Evolutionary conservation across 495 filamentous ascomycete species (phyloP).

Genomic region (Cryomyces minteri): DNA sequence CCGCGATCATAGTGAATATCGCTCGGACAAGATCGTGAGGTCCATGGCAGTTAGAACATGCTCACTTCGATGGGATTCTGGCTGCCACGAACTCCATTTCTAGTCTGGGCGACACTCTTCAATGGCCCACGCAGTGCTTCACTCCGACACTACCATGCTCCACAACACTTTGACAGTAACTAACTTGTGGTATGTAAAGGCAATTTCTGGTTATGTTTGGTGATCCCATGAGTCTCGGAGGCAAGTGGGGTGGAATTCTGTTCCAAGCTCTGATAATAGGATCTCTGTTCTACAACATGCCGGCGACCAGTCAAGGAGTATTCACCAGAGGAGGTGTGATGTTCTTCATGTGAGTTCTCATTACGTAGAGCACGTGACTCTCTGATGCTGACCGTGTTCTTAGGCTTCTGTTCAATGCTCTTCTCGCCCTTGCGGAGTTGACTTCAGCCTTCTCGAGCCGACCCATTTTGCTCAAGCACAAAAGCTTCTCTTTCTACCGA

Average conservation of each 20-base stretch:
- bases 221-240: constrained; percentile 32
- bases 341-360: constrained; percentile 2
- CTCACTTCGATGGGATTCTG: too few relatives aligned
- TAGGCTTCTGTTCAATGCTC: constrained; percentile 60
- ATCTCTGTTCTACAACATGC: constrained; percentile 55
- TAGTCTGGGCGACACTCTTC: too few relatives aligned
- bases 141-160: too few relatives aligned
- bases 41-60: too few relatives aligned
- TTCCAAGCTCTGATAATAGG: constrained; percentile 64
- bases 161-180: too few relatives aligned
- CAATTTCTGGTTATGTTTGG: constrained; percentile 49
- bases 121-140: too few relatives aligned
- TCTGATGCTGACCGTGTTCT: constrained; percentile 36
- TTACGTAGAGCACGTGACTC: constrained; percentile 27
- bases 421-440: constrained; percentile 61
- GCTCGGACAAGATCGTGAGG: too few relatives aligned
- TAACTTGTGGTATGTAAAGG: constrained; percentile 10
- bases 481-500: constrained; percentile 69
- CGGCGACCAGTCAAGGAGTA: constrained; percentile 33
- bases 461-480: constrained; percentile 67
- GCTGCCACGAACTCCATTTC: too few relatives aligned
- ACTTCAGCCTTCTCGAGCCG: constrained; percentile 49
- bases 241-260: constrained; percentile 40
- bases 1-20: too few relatives aligned
- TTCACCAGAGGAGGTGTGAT: constrained; percentile 32